phyloP scores from a whole-genome alignment of 148 eudicot genomes.

The Dysphania ambrosioides region DNA sequence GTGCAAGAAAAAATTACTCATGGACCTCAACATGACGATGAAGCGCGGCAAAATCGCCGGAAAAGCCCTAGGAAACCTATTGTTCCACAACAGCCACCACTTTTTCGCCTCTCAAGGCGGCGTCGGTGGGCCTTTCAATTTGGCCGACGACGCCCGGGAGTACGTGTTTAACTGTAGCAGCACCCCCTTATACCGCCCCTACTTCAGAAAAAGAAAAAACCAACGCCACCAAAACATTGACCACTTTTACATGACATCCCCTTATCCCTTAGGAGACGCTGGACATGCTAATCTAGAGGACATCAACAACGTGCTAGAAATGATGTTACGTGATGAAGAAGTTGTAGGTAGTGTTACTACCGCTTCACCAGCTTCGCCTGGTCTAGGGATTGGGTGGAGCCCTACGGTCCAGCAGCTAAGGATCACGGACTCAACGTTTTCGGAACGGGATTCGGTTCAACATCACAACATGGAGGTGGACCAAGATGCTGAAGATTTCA shows the following conservation, averaged over 20 bases:
- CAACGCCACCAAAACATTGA: not conserved
- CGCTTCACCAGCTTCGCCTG: slow-evolving; percentile 43
- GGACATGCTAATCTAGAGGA: slow-evolving; percentile 5
- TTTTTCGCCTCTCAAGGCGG: slow-evolving; percentile 6
- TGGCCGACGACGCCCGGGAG: slow-evolving; percentile 20
- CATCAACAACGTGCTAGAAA: slow-evolving; percentile 34
- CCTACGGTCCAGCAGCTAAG: slow-evolving; percentile 58
- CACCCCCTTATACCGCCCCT: slow-evolving; percentile 43
- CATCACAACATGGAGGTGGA: slow-evolving; percentile 44
- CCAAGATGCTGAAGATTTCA: slow-evolving; percentile 67
- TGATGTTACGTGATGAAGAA: slow-evolving; percentile 26
- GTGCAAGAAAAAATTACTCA: slow-evolving; percentile 40
- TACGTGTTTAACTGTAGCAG: slow-evolving; percentile 85
- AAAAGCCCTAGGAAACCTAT: slow-evolving; percentile 49
- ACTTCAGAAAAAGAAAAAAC: slow-evolving; percentile 18
- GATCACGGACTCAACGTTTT: slow-evolving; percentile 67
- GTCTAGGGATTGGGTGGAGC: slow-evolving; percentile 47
- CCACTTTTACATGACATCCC: not conserved
- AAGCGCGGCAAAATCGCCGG: slow-evolving; percentile 60
- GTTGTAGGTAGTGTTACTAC: slow-evolving; percentile 17
- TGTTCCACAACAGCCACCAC: slow-evolving; percentile 36
- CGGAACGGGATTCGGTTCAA: too few species aligned
- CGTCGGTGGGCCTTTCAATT: not conserved
- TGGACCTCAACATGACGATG: slow-evolving; percentile 50
- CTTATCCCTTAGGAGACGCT: not conserved